Evolutionary conservation across 2,329 filamentous ascomycete genomes (phyloP).

Genomic region (Pyricularia grisea): DNA sequence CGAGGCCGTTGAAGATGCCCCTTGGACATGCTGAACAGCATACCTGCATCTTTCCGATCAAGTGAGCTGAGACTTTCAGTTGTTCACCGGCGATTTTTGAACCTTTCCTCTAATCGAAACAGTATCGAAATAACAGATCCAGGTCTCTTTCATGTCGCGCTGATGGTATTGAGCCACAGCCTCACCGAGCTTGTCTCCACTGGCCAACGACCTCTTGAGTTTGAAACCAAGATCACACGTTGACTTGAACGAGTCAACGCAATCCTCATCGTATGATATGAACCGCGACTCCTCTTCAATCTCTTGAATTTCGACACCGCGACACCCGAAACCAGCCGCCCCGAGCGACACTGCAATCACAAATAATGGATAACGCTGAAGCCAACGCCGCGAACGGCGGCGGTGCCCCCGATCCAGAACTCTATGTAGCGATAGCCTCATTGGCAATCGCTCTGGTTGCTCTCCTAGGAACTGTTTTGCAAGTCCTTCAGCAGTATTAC

Average conservation of each 20-base stretch:
- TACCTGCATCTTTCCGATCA: neutral
- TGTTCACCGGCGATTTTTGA: neutral
- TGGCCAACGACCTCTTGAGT: neutral
- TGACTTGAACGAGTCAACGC: too few relatives aligned
- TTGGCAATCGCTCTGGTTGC: slow-evolving; percentile 38
- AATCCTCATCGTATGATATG: too few relatives aligned
- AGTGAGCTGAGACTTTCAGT: neutral
- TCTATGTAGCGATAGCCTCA: slow-evolving; percentile 29
- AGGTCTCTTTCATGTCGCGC: neutral
- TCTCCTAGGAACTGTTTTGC: slow-evolving; percentile 32
- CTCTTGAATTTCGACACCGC: neutral
- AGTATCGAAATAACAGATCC: neutral
- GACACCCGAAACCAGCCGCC: neutral
- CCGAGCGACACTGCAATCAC: neutral
- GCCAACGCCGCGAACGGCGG: neutral
- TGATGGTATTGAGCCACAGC: neutral
- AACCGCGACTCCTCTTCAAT: too few relatives aligned
- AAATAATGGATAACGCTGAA: neutral
- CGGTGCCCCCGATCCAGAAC: neutral
- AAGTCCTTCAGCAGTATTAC: slow-evolving; percentile 40
- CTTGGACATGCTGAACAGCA: neutral
- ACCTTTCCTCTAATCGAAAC: neutral
- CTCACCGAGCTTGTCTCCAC: neutral
- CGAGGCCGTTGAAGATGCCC: neutral
- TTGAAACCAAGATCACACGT: neutral